phyloP scores from a whole-genome alignment of 495 filamentous ascomycete genomes.

The Lasiosphaeris hirsuta region DNA sequence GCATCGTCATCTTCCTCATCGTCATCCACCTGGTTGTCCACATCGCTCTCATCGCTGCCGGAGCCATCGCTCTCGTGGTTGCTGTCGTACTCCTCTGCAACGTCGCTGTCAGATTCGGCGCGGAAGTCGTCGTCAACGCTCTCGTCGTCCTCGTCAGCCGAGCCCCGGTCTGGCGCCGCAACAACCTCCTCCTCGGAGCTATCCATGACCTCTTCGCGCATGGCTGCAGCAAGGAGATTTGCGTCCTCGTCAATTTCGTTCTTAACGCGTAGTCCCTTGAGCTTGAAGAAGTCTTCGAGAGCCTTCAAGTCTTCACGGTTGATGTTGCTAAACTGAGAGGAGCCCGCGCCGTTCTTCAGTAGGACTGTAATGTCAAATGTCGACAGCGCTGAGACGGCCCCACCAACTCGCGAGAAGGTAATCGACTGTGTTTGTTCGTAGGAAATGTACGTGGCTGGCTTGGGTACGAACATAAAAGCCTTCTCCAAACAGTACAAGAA shows the following conservation, averaged over 20 bases:
- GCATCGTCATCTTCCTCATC: slow-evolving; percentile 30
- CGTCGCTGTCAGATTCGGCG: slow-evolving; percentile 85
- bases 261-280: slow-evolving; percentile 89
- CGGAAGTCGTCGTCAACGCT: slow-evolving; percentile 95
- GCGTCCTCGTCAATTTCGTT: slow-evolving; percentile 76
- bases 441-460: slow-evolving; percentile 93
- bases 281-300: slow-evolving; percentile 92
- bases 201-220: slow-evolving; percentile 70
- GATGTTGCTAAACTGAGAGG: slow-evolving; percentile 98
- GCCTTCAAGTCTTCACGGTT: slow-evolving; percentile 97
- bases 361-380: slow-evolving; percentile 96
- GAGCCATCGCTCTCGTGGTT: slow-evolving; percentile 81
- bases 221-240: slow-evolving; percentile 72
- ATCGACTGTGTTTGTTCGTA: slow-evolving; percentile 86
- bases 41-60: slow-evolving; percentile 54
- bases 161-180: slow-evolving; percentile 75
- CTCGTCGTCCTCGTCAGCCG: slow-evolving; percentile 93
- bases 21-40: slow-evolving; percentile 47
- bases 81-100: slow-evolving; percentile 93
- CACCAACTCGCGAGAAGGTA: slow-evolving; percentile 93
- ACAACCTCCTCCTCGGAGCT: slow-evolving; percentile 83
- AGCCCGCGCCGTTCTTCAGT: slow-evolving; percentile 69
- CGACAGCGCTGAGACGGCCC: slow-evolving; percentile 86
- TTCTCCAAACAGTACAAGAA: slow-evolving; percentile 96
- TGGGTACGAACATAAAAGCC: slow-evolving; percentile 98